phyloP scores from a whole-genome alignment of 2,329 filamentous ascomycete species.

The Fusarium buxicola region DNA sequence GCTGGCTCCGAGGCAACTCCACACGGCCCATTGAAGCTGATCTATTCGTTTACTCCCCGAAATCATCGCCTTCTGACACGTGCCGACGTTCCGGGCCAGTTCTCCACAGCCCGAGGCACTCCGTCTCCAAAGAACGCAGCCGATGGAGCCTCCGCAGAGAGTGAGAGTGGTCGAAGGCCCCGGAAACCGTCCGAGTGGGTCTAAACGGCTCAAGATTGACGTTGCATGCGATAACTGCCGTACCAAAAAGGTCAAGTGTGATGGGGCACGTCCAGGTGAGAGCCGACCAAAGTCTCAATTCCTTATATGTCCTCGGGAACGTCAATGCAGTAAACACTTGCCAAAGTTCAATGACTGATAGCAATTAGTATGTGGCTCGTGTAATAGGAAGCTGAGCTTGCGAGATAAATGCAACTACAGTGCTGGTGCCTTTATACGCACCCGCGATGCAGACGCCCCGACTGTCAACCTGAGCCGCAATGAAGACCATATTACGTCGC shows the following conservation, averaged over 20 bases:
- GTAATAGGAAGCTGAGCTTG: constrained; percentile 46
- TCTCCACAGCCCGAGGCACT: constrained; percentile 19
- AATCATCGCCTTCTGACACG: background rate
- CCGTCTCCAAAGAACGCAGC: background rate
- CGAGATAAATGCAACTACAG: constrained; percentile 48
- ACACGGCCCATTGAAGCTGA: background rate
- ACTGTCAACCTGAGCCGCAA: background rate
- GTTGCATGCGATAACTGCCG: constrained; percentile 58
- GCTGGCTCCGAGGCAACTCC: constrained; percentile 5
- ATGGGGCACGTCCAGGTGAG: constrained; percentile 54
- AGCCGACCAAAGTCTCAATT: background rate
- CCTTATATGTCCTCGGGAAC: background rate
- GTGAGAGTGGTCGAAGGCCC: constrained; percentile 1
- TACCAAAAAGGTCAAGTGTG: constrained; percentile 56
- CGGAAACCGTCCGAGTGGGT: constrained; percentile 21
- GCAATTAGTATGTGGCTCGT: constrained; percentile 48
- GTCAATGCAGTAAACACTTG: background rate
- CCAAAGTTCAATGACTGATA: background rate
- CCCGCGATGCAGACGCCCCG: constrained; percentile 4
- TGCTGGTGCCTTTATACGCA: constrained; percentile 2
- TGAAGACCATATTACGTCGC: background rate
- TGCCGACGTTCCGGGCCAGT: constrained; percentile 22
- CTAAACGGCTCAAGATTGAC: constrained; percentile 57
- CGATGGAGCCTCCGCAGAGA: constrained; percentile 33
- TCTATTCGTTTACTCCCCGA: background rate